Conservation (phyloP, 495 filamentous ascomycete species). For the Penicillium desertorum region DNA sequence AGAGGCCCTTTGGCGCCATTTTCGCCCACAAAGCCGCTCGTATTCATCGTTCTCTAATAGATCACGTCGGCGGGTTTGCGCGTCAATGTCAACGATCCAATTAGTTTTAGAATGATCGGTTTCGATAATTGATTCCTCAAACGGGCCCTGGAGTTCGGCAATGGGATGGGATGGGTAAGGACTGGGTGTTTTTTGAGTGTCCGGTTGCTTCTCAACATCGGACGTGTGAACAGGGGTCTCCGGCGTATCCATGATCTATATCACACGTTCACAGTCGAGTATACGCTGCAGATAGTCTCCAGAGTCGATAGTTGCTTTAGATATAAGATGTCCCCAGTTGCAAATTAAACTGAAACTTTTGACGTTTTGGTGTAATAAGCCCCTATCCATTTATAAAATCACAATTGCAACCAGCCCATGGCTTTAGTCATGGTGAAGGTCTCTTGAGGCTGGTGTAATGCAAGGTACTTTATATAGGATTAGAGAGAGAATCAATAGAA, state of each 20-base stretch:
- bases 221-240: neutral
- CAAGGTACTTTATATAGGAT: neutral
- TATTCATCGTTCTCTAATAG: slow-evolving; percentile 66
- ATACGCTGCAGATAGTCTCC: neutral
- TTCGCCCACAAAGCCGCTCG: slow-evolving; percentile 62
- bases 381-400: neutral
- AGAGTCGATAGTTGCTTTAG: neutral
- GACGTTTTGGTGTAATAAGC: neutral
- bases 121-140: slow-evolving; percentile 87
- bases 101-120: slow-evolving; percentile 48
- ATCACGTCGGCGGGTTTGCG: slow-evolving; percentile 64
- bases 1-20: slow-evolving; percentile 69
- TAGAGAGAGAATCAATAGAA: neutral
- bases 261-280: neutral
- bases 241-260: slow-evolving; percentile 4
- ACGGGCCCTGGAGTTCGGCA: slow-evolving; percentile 81
- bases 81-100: slow-evolving; percentile 58
- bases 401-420: neutral
- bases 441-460: neutral
- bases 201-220: neutral
- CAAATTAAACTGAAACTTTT: neutral
- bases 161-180: slow-evolving; percentile 71
- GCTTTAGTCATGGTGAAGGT: neutral
- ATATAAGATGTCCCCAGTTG: neutral
- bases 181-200: slow-evolving; percentile 5